Base-by-base conservation (phyloP, 2,329 filamentous ascomycete species). In the Hymenoscyphus fructigenus region DNA sequence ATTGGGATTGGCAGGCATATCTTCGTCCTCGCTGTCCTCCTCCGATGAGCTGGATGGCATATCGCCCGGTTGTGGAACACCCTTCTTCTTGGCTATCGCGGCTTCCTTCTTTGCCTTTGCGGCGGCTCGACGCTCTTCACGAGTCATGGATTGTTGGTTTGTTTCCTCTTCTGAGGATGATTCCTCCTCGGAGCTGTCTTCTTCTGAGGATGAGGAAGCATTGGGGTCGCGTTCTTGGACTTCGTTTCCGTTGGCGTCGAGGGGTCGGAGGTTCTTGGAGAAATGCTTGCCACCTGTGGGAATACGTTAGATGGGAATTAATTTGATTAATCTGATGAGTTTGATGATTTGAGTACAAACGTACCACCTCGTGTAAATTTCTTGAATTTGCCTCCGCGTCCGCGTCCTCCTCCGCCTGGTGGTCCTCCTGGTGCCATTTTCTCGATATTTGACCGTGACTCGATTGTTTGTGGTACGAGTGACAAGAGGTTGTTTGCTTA, bases 21-120 rank as follows among this genome's bases (percentile, higher is more conserved):
- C 85, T 23, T 82, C 83, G 59, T 88, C 84, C 23, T 78, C 78
- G 26, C 79, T 79, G 15, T 84, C 83, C n/a, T 82, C 83, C 38
- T 87, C 84, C 58, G 86, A 85, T 20, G 85, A 85, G 69, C 87
- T 88, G 66, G 88, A 90, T 5, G 92, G 94, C 70, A 98, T 78
- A 76, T 98, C 94, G 72, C 94, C 94, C 9, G 93, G 90, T 74
- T 92, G 89, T 32, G 93, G 88, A 36, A 85, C 81, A 67, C 87
- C 84, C 76, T 89, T 89, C 78, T 90, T 88, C 76, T 85, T 88
- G 62, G 90, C 90, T 75, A 93, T 91, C 70, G 93, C 94, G 26
- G 93, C 93, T 73, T 92, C 90, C 80, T 98, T 97, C 77, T 90
- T 91, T 65, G 92, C 92, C 80, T 97, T 96, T 74, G 93, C 93